Base-by-base conservation (phyloP, 2,329 filamentous ascomycete genomes). In the Anisogramma anomala region DNA sequence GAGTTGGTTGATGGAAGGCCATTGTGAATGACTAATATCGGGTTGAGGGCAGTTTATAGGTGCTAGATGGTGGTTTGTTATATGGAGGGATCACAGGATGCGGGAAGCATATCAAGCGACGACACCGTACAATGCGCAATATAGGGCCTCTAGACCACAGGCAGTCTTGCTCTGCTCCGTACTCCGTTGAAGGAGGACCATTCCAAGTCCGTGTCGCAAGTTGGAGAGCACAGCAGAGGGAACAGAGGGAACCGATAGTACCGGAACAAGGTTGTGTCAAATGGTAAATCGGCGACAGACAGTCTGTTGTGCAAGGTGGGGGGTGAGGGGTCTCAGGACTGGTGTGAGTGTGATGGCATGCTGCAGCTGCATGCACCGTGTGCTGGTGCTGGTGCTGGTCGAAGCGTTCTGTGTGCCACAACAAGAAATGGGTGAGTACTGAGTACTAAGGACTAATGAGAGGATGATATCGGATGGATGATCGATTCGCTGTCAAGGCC, bases 1-100 rank as follows among this genome's bases (percentile, higher is more conserved):
- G 66, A 27, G 72, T 69, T 33, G 74, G 68, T 52, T 78, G 74
- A 48, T 75, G 75, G 52, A 79, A 78, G 33, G 73, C 74, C 73
- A 77, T 77, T 36, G 28, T 54, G 25, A 18, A 1, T 28, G 13
- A 15, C 7, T 11, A 6, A 9, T 3, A 9, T n/a, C 11, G 6
- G n/a, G 10, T n/a, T 3, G 22, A 19, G 18, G 13, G 27, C 3
- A n/a, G 27, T 7, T 8, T 35, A 15, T 9, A 6, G 10, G n/a
- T 17, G 6, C 27, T 8, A 13, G 11, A 23, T 17, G 10, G 15
- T 33, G 22, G 23, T 39, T 6, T 38, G 9, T 40, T 25, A n/a
- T 33, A 22, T 31, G 30, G 41, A 33, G 37, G 28, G 28, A 26
- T 44, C 15, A 32, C 27, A 14, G 32, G 26, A 34, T 28, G 20